Evolutionary conservation across 2,329 filamentous ascomycete species (phyloP), one percentile per base, ranked within the genome.

Genomic region (Leptographium flavum): DNA sequence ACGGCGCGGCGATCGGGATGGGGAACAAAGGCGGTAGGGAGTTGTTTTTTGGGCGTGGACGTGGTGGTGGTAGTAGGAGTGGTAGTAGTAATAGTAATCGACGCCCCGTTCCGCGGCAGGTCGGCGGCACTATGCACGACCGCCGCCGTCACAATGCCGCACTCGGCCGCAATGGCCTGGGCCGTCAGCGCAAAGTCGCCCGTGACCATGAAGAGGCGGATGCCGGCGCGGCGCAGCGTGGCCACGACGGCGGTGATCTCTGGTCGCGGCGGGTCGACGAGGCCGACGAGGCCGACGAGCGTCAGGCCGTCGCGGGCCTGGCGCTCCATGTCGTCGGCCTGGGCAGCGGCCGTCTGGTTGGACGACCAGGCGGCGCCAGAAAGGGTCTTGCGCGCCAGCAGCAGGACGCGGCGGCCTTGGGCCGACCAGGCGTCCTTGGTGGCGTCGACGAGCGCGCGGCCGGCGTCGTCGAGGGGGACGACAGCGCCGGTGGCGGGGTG

Each of bases 191-290:
- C 79, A 57, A 83, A 87, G 55, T 88, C 83, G 10, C 83, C 82
- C 1, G 83, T 88, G 0, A 87, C 83, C 83, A 88, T 88, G 59
- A 83, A 81, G 27, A 87, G 77, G n/a, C 79, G 69, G 45, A 88
- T 81, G 2, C 81, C 80, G 4, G 84, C 83, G 1, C 73, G 68
- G 13, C 81, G 73, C 15, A 87, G 66, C 1, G 73, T 83, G n/a
- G 66, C 63, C 36, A 86, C 74, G 0, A 81, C 76, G 3, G 71
- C 72, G 0, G 73, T 76, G 4, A 85, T 85, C 57, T 88, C 84
- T 0, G 77, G 72, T 0, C 84, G 78, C 45, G 84, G 77, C 1
- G 85, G 85, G 52, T 90, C 85, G 43, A 87, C 83, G 28, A 92
- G 78, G 35, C 81, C 83, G 23, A 87, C 75, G 4, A 93, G 64